phyloP scores from a whole-genome alignment of 83 land plant species.

The Picea abies region DNA sequence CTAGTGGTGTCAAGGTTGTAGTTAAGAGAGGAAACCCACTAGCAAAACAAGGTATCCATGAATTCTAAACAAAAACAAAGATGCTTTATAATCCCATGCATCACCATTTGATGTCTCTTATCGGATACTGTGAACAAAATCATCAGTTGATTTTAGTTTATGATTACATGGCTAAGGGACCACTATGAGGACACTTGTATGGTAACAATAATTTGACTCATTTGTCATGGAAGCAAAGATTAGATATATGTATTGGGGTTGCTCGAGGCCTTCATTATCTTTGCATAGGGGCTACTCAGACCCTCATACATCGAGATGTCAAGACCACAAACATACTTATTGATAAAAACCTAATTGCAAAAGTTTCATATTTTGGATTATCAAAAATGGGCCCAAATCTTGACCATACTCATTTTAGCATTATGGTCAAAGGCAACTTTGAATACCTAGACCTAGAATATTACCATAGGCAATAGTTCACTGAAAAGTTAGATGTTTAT shows the following conservation, averaged over 20 bases:
- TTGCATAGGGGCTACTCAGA: slow-evolving; percentile 69
- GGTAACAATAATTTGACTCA: slow-evolving; percentile 31
- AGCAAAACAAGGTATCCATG: slow-evolving; percentile 74
- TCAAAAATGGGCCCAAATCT: slow-evolving; percentile 64
- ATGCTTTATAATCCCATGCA: slow-evolving; percentile 72
- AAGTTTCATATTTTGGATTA: slow-evolving; percentile 72
- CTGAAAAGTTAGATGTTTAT: slow-evolving; percentile 83
- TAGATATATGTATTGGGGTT: slow-evolving; percentile 81
- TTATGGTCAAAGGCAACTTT: slow-evolving; percentile 72
- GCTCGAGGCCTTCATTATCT: slow-evolving; percentile 77
- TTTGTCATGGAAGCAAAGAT: slow-evolving; percentile 63
- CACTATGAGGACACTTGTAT: slow-evolving; percentile 66
- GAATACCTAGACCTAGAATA: slow-evolving; percentile 81
- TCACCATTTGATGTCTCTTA: slow-evolving; percentile 66
- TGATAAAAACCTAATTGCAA: slow-evolving; percentile 67
- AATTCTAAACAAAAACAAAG: slow-evolving; percentile 75
- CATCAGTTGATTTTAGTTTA: slow-evolving; percentile 68
- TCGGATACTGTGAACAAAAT: slow-evolving; percentile 67
- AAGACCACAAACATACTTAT: slow-evolving; percentile 76
- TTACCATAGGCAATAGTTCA: slow-evolving; percentile 62
- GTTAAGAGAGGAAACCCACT: slow-evolving; percentile 69
- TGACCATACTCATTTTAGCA: slow-evolving; percentile 60
- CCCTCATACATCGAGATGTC: slow-evolving; percentile 76
- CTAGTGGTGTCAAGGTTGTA: slow-evolving; percentile 53
- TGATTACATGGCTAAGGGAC: slow-evolving; percentile 73